Percentiles rank a stretch among this genome's conserved stretches.
Conservation (phyloP, 176 grass and related monocot genomes). For the Aegilops bicornis region DNA sequence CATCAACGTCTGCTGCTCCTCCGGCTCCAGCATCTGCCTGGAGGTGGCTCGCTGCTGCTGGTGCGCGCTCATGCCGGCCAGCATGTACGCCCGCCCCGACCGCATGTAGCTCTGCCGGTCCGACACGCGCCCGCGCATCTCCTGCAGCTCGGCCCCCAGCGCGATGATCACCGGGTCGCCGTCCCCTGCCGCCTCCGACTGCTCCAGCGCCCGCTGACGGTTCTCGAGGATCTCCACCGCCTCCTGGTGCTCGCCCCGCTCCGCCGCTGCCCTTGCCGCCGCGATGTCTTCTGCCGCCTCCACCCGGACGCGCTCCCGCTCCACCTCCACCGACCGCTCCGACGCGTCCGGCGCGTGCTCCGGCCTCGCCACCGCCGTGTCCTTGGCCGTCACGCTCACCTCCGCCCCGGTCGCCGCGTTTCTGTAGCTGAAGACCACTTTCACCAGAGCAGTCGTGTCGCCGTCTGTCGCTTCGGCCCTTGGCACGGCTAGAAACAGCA, state of each 20-base stretch:
- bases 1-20: not conserved
- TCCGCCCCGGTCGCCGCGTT: constrained; percentile 14
- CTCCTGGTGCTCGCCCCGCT: constrained; percentile 20
- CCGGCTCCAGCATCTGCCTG: not conserved
- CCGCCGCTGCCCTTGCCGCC: constrained; percentile 33
- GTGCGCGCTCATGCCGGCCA: constrained; percentile 37
- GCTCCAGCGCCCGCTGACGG: constrained; percentile 7
- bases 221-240: constrained; percentile 44
- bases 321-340: constrained; percentile 33
- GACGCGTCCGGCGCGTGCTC: not conserved
- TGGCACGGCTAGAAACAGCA: constrained; percentile 47
- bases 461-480: not conserved
- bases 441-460: constrained; percentile 22
- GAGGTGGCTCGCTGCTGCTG: constrained; percentile 32
- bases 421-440: constrained; percentile 29
- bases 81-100: constrained; percentile 37
- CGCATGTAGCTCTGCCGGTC: not conserved
- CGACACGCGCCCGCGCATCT: constrained; percentile 27
- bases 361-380: constrained; percentile 26
- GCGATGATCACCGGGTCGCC: constrained; percentile 10
- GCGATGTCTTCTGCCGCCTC: constrained; percentile 38
- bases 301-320: constrained; percentile 33
- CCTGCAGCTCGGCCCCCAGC: constrained; percentile 21
- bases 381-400: constrained; percentile 23
- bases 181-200: not conserved